Evolutionary conservation across 495 filamentous ascomycete species (phyloP).

Genomic region (Penicillium longicatenatum): DNA sequence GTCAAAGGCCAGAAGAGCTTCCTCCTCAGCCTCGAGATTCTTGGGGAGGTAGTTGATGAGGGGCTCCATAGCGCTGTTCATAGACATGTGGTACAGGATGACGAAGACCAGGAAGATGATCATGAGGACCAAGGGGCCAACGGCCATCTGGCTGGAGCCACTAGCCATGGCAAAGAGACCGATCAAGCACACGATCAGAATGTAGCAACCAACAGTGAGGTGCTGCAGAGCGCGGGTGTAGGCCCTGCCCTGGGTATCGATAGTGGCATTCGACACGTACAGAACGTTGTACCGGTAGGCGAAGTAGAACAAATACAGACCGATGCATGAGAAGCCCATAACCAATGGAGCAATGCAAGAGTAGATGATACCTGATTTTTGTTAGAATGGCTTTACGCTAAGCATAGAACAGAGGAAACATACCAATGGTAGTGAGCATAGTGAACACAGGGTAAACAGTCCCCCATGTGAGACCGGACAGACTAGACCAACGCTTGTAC

Average conservation of each 20-base stretch:
- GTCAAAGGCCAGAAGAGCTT: slow-evolving; percentile 57
- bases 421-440: slow-evolving; percentile 76
- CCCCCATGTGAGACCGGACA: slow-evolving; percentile 77
- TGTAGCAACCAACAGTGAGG: slow-evolving; percentile 83
- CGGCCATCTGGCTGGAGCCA: slow-evolving; percentile 54
- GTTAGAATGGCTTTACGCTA: slow-evolving; percentile 39
- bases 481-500: slow-evolving; percentile 65
- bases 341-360: slow-evolving; percentile 89
- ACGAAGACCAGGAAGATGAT: slow-evolving; percentile 79
- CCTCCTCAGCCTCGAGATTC: slow-evolving; percentile 64
- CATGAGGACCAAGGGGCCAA: slow-evolving; percentile 83
- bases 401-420: slow-evolving; percentile 13
- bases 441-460: slow-evolving; percentile 86
- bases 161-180: slow-evolving; percentile 79
- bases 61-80: slow-evolving; percentile 78
- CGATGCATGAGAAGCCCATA: slow-evolving; percentile 82
- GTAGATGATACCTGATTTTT: slow-evolving; percentile 63
- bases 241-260: slow-evolving; percentile 89
- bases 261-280: slow-evolving; percentile 79
- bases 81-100: slow-evolving; percentile 76
- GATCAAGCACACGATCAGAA: slow-evolving; percentile 83
- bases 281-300: slow-evolving; percentile 95
- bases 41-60: slow-evolving; percentile 81
- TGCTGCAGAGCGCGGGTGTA: slow-evolving; percentile 93
- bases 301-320: slow-evolving; percentile 84